phyloP scores from a whole-genome alignment of 352 stramenopile species.

The Discostella stelligera region DNA sequence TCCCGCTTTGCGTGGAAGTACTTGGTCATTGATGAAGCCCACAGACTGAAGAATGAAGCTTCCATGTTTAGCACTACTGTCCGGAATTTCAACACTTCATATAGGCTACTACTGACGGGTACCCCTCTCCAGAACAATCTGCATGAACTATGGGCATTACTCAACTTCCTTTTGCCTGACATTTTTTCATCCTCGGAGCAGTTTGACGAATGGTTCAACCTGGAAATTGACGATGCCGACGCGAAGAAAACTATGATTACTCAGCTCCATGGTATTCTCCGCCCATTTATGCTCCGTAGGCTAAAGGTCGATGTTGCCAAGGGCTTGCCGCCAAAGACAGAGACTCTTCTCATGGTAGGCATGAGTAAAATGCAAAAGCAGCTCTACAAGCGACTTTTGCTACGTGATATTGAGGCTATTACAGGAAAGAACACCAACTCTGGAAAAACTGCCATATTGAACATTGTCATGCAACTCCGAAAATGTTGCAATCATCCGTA shows the following conservation, averaged over 20 bases:
- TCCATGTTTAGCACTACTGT: conserved; percentile 85
- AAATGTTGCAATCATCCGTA: conserved; percentile 99
- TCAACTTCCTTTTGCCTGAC: conserved; percentile 98
- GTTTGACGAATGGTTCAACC: conserved; percentile 99
- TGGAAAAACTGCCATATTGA: conserved; percentile 88
- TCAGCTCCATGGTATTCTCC: conserved; percentile 94
- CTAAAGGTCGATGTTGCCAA: conserved; percentile 99
- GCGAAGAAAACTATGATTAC: conserved; percentile 88
- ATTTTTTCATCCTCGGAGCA: conserved; percentile 96
- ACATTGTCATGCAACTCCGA: conserved; percentile 99
- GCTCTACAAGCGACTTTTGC: conserved; percentile 94
- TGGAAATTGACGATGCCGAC: conserved; percentile 91
- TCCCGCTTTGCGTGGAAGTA: conserved; percentile 93
- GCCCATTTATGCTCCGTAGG: conserved; percentile 97
- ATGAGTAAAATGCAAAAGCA: conserved; percentile 95
- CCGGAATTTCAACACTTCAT: conserved; percentile 77
- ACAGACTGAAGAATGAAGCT: conserved; percentile 99
- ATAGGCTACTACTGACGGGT: conserved; percentile 85
- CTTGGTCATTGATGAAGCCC: conserved; percentile 99
- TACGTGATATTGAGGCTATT: conserved; percentile 91
- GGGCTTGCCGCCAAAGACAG: conserved; percentile 96
- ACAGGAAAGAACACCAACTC: conserved; percentile 67
- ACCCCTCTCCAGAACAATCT: conserved; percentile 99
- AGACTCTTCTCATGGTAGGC: conserved; percentile 98
- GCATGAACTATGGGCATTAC: conserved; percentile 98